phyloP scores from a whole-genome alignment of 192 early-diverging fungal species.

The Thamnidium elegans region DNA sequence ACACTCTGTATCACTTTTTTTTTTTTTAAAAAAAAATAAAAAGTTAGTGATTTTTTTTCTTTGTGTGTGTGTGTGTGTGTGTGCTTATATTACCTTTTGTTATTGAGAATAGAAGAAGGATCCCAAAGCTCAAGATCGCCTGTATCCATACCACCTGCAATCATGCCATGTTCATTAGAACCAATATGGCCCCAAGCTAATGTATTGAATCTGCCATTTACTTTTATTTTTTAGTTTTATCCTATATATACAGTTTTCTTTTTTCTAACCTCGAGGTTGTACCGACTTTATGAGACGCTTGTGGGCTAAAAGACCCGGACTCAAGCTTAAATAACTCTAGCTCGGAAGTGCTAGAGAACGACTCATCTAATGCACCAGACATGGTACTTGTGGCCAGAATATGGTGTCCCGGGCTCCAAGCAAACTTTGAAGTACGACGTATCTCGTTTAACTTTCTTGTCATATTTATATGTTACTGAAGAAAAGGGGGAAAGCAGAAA shows the following conservation, averaged over 20 bases:
- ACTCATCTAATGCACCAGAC: slow-evolving; percentile 92
- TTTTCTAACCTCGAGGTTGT: slow-evolving; percentile 57
- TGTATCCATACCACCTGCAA: slow-evolving; percentile 94
- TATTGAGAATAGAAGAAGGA: slow-evolving; percentile 67
- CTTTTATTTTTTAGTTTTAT: not conserved
- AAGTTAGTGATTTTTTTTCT: too few species aligned
- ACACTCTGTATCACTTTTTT: slow-evolving; percentile 45
- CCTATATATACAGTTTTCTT: not conserved
- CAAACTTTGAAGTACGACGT: slow-evolving; percentile 80
- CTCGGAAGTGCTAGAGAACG: slow-evolving; percentile 81
- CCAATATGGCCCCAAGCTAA: slow-evolving; percentile 72
- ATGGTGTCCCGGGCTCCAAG: slow-evolving; percentile 79
- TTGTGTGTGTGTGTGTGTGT: too few species aligned
- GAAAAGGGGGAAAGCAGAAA: too few species aligned
- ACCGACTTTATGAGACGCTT: slow-evolving; percentile 50
- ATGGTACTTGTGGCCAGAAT: slow-evolving; percentile 87
- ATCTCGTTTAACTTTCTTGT: slow-evolving; percentile 56
- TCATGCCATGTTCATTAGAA: slow-evolving; percentile 61
- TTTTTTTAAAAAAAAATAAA: too few species aligned
- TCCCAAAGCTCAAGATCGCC: slow-evolving; percentile 91
- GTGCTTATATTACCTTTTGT: too few species aligned
- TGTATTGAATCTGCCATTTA: slow-evolving; percentile 72
- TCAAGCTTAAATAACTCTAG: slow-evolving; percentile 79
- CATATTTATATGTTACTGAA: too few species aligned
- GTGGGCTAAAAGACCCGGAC: slow-evolving; percentile 35